Evolutionary conservation across 169 alveolate species (phyloP), one percentile per base, ranked within the genome.

Genomic region (Prorocentrum cordatum): DNA sequence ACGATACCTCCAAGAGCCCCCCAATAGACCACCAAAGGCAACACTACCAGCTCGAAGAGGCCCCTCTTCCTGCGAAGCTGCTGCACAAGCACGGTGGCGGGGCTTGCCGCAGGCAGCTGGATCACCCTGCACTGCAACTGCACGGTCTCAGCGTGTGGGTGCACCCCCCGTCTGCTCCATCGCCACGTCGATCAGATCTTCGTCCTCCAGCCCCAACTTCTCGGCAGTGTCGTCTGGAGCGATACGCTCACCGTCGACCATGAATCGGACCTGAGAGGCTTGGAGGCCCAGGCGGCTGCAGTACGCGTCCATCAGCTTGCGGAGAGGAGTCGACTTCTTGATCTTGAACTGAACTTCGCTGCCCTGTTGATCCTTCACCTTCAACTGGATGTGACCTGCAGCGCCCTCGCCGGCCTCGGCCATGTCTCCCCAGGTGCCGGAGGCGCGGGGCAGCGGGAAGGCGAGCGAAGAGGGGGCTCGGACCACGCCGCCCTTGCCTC

Each of bases 231-330:
- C 91, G 38, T 82, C 91, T 22, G 91, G 72, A 14, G 91, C 91
- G 31, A 82, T 82, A 14, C 91, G 91, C 71, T 82, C 91, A 33
- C 91, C 91, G 22, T 82, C 91, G 68, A 82, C 91, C 91, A 82
- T 82, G 68, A 82, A 82, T 20, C 91, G 84, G 54, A 72, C 84
- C 84, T 72, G 59, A 0, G 50, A 9, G 50, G 50, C 50, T 39
- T 32, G 26, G 12, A 0, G 50, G 16, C 31, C 22, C 31, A 4
- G n/a, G 58, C 12, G 58, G 12, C 50, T 39, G 50, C 50, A 39
- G 22, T 1, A 54, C 31, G n/a, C 12, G 22, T 54, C 31, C 26
- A 4, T 22, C 10, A 62, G 4, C 33, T 62, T 18, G 59, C n/a
- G 12, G 75, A 77, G 31, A 1, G 88, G 88, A 22, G 88, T 77